phyloP scores from a whole-genome alignment of 345 rosid species.

The Lumnitzera racemosa region DNA sequence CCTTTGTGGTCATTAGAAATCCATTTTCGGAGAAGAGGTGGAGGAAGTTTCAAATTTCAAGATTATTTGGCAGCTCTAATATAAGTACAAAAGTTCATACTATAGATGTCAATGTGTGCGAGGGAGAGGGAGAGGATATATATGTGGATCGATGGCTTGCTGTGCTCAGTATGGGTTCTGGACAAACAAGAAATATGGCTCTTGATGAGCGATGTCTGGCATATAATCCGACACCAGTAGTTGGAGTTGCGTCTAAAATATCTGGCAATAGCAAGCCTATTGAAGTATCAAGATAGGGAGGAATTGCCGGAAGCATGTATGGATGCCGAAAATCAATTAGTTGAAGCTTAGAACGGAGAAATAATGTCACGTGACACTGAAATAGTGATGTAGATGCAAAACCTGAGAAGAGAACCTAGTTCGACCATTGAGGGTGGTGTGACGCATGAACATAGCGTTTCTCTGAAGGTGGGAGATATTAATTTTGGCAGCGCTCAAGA shows the following conservation, averaged over 20 bases:
- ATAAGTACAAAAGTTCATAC: slow-evolving; percentile 66
- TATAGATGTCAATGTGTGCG: slow-evolving; percentile 57
- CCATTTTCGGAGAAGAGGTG: slow-evolving; percentile 87
- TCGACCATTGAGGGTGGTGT: slow-evolving; percentile 45
- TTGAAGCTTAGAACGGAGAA: slow-evolving; percentile 93
- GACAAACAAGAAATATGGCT: slow-evolving; percentile 98
- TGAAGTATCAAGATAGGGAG: slow-evolving; percentile 48
- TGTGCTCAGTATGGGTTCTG: slow-evolving; percentile 83
- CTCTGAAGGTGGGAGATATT: slow-evolving; percentile 65
- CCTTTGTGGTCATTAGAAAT: slow-evolving; percentile 63
- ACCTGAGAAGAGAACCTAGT: slow-evolving; percentile 65
- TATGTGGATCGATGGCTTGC: slow-evolving; percentile 81
- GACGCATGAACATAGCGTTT: slow-evolving; percentile 35
- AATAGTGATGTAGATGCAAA: slow-evolving; percentile 85
- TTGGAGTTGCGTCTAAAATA: slow-evolving; percentile 88
- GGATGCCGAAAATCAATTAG: slow-evolving; percentile 63
- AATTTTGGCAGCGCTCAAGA: slow-evolving; percentile 81
- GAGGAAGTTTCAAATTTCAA: slow-evolving; percentile 85
- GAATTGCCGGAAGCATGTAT: slow-evolving; percentile 28
- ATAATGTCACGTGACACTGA: slow-evolving; percentile 80
- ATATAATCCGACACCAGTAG: slow-evolving; percentile 88
- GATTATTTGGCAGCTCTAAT: slow-evolving; percentile 78
- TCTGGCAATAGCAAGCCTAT: slow-evolving; percentile 70
- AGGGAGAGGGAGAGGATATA: slow-evolving; percentile 49
- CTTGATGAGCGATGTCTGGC: slow-evolving; percentile 91